Evolutionary conservation across 2,329 filamentous ascomycete genomes (phyloP), one percentile per base, ranked within the genome.

Genomic region (Amylocarpus encephaloides): DNA sequence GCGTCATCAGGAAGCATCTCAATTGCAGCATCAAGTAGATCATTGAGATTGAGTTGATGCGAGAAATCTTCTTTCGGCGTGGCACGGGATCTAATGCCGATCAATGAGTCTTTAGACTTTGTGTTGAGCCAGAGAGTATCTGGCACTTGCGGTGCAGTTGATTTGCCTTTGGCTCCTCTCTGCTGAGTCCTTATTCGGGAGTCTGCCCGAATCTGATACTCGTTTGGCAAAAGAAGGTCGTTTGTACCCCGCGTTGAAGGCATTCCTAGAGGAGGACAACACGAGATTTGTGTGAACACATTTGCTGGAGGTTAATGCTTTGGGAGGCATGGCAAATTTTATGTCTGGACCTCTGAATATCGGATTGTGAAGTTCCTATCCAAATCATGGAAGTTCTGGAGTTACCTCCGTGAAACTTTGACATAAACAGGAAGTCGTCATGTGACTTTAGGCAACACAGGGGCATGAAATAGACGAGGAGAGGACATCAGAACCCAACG

Each of bases 11-110:
- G 60, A 15, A 64, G 32, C 3, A 57, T 50, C 12, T 51, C 52
- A n/a, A 62, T 63, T 2, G 61, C 58, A 1, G 53, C 54, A 46
- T 63, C 59, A 1, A 64, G 54, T 2, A 62, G 43, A 43, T 63
- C 60, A 41, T 58, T 50, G 2, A 64, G 50, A 41, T 63, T 58
- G 2, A 64, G 51, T n/a, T 64, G 60, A 43, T 62, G 54, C 6
- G 49, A 26, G 32, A 55, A 62, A 2, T 53, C 46, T 3, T 15
- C 58, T 13, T 57, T 47, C 0, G 58, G 56, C 6, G 53, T 61
- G 2, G 50, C 22, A 1, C 62, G 59, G 33, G 44, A 49, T 18
- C 59, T 59, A 15, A 63, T 61, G 1, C 59, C 52, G 16, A 57
- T 55, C 29, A 46, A 49, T 10, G 36, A 52, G 1, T 43, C 43